phyloP scores from a whole-genome alignment of 208 protist species.

The Leishmania tropica region DNA sequence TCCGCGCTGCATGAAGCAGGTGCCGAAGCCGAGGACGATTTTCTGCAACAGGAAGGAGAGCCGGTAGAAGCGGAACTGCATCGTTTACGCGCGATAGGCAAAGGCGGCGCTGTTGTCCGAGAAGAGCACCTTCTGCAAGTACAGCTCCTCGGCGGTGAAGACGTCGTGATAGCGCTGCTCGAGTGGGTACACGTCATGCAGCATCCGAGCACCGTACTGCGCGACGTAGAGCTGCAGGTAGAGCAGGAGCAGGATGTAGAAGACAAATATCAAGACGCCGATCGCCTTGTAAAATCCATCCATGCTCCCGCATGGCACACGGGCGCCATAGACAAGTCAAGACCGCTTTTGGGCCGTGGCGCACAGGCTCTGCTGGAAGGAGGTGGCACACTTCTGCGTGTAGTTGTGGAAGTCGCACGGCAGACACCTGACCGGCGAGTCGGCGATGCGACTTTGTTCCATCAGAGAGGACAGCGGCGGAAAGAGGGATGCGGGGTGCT shows the following conservation, averaged over 20 bases:
- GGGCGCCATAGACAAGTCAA: conserved; percentile 56
- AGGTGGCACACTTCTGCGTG: conserved; percentile 45
- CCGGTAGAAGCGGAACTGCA: conserved; percentile 55
- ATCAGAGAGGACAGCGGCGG: background rate
- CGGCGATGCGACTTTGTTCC: background rate
- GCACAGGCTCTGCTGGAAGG: conserved; percentile 44
- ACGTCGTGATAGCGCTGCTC: conserved; percentile 59
- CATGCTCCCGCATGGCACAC: conserved; percentile 51
- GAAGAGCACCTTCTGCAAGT: conserved; percentile 65
- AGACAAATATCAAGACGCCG: conserved; percentile 37
- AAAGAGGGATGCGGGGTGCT: conserved; percentile 40
- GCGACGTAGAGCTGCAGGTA: conserved; percentile 57
- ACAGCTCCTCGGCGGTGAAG: conserved; percentile 60
- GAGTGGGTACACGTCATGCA: conserved; percentile 68
- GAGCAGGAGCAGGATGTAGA: conserved; percentile 56
- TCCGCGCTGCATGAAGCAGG: conserved; percentile 34
- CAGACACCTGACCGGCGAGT: conserved; percentile 32
- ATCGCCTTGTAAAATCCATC: conserved; percentile 45
- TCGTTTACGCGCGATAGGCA: conserved; percentile 66
- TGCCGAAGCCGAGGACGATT: conserved; percentile 53
- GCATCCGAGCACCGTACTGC: conserved; percentile 43
- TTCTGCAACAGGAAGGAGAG: conserved; percentile 72
- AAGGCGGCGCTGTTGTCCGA: conserved; percentile 59
- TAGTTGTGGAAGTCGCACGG: conserved; percentile 48
- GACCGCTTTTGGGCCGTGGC: conserved; percentile 6